Evolutionary conservation across 1,284 basidiomycete genomes (phyloP).

Genomic region (Peniophora sp.): DNA sequence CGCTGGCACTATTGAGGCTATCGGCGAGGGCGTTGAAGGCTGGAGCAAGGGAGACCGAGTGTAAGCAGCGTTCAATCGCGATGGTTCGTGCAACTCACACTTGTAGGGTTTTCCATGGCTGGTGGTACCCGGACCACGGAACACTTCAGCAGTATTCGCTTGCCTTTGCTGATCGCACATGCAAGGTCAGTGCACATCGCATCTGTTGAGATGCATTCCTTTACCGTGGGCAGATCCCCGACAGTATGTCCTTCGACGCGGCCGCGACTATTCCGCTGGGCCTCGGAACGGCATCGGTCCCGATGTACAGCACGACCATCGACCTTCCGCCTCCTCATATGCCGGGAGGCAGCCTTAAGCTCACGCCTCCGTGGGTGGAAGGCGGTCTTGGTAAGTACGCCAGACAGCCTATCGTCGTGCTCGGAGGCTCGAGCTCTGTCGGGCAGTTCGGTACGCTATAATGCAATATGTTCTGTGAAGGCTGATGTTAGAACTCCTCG

Average conservation of each 20-base stretch:
- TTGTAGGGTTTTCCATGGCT: conserved; percentile 19
- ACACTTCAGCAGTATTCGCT: conserved; percentile 27
- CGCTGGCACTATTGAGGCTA: conserved; percentile 35
- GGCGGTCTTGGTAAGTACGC: conserved; percentile 21
- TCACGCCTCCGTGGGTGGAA: conserved; percentile 15
- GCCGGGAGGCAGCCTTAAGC: conserved; percentile 10
- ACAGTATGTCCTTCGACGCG: conserved; percentile 20
- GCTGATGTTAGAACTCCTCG: no score
- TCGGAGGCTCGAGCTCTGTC: conserved; percentile 26
- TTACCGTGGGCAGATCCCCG: conserved; percentile 16
- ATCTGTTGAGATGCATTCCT: neutral
- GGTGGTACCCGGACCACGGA: conserved; percentile 9
- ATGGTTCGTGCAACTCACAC: neutral
- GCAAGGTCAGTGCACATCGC: conserved; percentile 15
- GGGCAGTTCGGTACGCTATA: conserved; percentile 19
- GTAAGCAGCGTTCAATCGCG: conserved; percentile 18
- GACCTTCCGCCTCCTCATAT: conserved; percentile 6
- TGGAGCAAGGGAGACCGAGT: conserved; percentile 42
- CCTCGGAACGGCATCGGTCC: conserved; percentile 18
- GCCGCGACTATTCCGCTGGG: conserved; percentile 22
- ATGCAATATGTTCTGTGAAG: no score
- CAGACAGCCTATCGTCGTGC: conserved; percentile 21
- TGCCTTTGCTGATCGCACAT: conserved; percentile 19
- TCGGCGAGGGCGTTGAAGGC: conserved; percentile 32
- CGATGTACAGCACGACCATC: conserved; percentile 14